These are phyloP conservation scores for Talaromyces sp. DNA, from an alignment of 2,329 filamentous ascomycete genomes.

Conservation along the genomic window DNA sequence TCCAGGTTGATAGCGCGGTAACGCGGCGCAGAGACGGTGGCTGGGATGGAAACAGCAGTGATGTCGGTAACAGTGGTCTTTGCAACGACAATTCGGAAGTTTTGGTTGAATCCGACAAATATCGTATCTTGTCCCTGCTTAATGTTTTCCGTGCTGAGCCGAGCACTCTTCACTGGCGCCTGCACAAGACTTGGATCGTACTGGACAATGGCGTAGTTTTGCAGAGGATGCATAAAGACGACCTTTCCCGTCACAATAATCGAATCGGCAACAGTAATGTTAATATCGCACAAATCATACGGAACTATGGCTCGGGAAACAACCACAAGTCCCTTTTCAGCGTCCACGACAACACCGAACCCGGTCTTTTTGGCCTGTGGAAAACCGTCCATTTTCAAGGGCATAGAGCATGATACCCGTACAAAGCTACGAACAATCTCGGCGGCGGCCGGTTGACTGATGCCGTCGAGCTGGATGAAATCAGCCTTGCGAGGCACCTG, in stretches of 20 bases:
- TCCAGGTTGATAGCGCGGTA: constrained; percentile 95
- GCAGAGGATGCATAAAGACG: constrained; percentile 89
- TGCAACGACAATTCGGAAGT: constrained; percentile 85
- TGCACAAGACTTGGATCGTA: constrained; percentile 93
- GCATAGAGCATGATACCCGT: constrained; percentile 86
- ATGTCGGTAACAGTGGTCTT: constrained; percentile 96
- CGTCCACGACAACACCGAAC: constrained; percentile 95
- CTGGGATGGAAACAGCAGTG: constrained; percentile 91
- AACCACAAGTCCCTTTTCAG: constrained; percentile 88
- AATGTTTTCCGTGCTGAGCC: constrained; percentile 72
- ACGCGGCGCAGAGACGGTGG: constrained; percentile 82
- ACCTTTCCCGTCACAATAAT: constrained; percentile 93
- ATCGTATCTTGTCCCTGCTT: constrained; percentile 92
- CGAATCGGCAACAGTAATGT: constrained; percentile 91
- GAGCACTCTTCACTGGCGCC: constrained; percentile 85
- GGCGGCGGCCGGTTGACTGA: constrained; percentile 82
- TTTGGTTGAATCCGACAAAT: constrained; percentile 98
- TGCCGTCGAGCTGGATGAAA: constrained; percentile 87
- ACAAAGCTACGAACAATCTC: constrained; percentile 94
- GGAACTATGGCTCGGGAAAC: constrained; percentile 92
- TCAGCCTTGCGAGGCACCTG: constrained; percentile 72
- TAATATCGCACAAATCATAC: constrained; percentile 94
- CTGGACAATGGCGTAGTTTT: constrained; percentile 93
- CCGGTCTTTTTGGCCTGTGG: constrained; percentile 91
- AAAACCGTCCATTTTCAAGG: constrained; percentile 95